phyloP scores from a whole-genome alignment of 2,329 filamentous ascomycete genomes.

The Coniochaeta prunicola region DNA sequence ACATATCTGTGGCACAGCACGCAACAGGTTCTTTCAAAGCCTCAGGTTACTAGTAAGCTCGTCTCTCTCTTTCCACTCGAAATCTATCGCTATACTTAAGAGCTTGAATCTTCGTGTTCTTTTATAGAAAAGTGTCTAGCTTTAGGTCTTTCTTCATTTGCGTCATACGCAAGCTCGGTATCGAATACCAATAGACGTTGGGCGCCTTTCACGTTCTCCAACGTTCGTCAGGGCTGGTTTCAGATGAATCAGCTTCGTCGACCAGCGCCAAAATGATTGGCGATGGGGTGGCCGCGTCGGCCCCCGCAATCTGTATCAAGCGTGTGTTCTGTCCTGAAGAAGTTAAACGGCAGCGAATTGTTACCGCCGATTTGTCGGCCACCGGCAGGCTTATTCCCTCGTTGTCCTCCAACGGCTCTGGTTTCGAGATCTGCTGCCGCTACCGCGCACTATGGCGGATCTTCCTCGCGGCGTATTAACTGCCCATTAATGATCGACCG shows the following conservation, averaged over 20 bases:
- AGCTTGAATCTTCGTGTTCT: background rate
- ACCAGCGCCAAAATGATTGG: slow-evolving; percentile 6
- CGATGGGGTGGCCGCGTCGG: background rate
- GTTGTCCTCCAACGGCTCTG: background rate
- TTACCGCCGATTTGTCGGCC: background rate
- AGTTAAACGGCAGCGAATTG: background rate
- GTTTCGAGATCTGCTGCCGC: background rate
- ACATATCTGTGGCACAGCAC: background rate
- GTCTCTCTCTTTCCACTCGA: background rate
- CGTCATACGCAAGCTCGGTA: background rate
- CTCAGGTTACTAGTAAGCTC: background rate
- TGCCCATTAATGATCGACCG: slow-evolving; percentile 6
- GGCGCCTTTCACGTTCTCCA: background rate
- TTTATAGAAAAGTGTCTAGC: background rate
- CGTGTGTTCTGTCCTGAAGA: background rate
- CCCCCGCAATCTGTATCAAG: background rate
- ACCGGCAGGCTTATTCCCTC: background rate
- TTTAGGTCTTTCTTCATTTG: background rate
- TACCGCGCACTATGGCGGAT: background rate
- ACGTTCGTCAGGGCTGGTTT: slow-evolving; percentile 12
- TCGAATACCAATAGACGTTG: background rate
- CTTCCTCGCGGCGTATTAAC: background rate
- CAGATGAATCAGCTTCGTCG: slow-evolving; percentile 9
- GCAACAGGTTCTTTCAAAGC: background rate
- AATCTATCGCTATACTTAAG: background rate